Evolutionary conservation across 2,329 filamentous ascomycete genomes (phyloP).

Genomic region (Exutisphaerella laricina): DNA sequence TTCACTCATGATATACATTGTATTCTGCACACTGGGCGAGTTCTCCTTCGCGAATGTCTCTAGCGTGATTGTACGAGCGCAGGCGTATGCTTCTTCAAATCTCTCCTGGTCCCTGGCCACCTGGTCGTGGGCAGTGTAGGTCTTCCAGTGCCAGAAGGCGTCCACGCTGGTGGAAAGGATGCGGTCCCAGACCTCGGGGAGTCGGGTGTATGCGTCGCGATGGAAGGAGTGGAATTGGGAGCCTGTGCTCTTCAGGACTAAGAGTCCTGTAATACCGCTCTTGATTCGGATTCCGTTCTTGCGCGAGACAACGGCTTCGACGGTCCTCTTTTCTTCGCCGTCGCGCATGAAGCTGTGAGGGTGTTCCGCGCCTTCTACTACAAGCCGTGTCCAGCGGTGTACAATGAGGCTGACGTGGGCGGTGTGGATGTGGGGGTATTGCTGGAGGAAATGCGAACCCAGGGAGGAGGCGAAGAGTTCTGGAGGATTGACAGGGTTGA

Average conservation of each 20-base stretch:
- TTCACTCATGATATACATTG: constrained; percentile 98
- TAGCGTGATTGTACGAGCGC: constrained; percentile 78
- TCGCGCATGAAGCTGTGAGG: constrained; percentile 93
- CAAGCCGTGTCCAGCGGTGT: constrained; percentile 88
- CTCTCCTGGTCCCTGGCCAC: constrained; percentile 58
- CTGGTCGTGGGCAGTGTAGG: constrained; percentile 59
- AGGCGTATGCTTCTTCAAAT: constrained; percentile 75
- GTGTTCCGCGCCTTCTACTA: constrained; percentile 79
- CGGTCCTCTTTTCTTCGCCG: constrained; percentile 78
- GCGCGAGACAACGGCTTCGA: constrained; percentile 64
- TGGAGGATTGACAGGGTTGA: constrained; percentile 84
- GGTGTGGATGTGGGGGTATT: constrained; percentile 79
- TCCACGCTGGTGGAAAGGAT: constrained; percentile 94
- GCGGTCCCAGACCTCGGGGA: constrained; percentile 87
- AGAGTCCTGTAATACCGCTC: constrained; percentile 67
- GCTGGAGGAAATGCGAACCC: constrained; percentile 81
- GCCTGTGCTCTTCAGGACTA: constrained; percentile 93
- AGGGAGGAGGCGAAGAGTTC: constrained; percentile 86
- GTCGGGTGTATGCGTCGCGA: constrained; percentile 85
- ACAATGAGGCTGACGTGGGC: constrained; percentile 77
- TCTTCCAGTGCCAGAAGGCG: constrained; percentile 77
- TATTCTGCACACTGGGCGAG: constrained; percentile 89
- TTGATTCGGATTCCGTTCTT: constrained; percentile 66
- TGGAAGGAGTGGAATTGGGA: constrained; percentile 95
- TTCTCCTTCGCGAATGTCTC: constrained; percentile 85